Conservation (phyloP, 2,329 filamentous ascomycete species). For the Akanthomyces lecanii region DNA sequence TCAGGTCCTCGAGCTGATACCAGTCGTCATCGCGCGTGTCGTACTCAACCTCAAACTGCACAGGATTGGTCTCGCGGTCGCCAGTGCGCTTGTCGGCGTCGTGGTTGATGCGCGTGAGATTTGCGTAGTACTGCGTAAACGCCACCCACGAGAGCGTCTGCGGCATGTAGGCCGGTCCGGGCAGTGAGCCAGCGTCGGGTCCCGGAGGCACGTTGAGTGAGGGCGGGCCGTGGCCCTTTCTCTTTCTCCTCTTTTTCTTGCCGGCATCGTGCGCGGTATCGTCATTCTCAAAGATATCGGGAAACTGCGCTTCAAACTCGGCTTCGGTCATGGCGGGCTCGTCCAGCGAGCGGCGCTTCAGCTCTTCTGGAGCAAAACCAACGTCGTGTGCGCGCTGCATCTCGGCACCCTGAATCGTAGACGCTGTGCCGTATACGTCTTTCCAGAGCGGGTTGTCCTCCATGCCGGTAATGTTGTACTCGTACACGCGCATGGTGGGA, state of each 20-base stretch:
- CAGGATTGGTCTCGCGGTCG: constrained; percentile 55
- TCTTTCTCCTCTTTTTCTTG: constrained; percentile 44
- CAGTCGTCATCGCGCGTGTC: constrained; percentile 71
- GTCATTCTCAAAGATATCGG: constrained; percentile 22
- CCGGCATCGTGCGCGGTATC: constrained; percentile 32
- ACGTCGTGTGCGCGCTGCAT: constrained; percentile 30
- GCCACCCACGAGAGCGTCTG: constrained; percentile 75
- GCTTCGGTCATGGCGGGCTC: constrained; percentile 18
- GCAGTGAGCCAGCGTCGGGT: constrained; percentile 67
- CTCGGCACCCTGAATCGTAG: constrained; percentile 26
- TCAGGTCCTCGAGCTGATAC: constrained; percentile 77
- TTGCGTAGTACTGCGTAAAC: constrained; percentile 90
- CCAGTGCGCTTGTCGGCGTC: constrained; percentile 30
- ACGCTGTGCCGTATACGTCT: constrained; percentile 26
- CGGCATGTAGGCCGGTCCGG: constrained; percentile 85
- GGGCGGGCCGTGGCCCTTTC: constrained; percentile 52
- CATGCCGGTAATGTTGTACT: constrained; percentile 85
- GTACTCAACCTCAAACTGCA: constrained; percentile 81
- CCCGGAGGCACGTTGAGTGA: constrained; percentile 63
- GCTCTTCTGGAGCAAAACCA: constrained; percentile 22
- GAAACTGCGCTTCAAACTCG: constrained; percentile 36
- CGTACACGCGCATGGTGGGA: constrained; percentile 81
- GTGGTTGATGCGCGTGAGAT: constrained; percentile 86
- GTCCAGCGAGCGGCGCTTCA: constrained; percentile 27
- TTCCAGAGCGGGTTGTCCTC: constrained; percentile 51